These are phyloP conservation scores for Chlorella sp. DNA, from an alignment of 139 green algal species.

Conservation along the genomic window DNA sequence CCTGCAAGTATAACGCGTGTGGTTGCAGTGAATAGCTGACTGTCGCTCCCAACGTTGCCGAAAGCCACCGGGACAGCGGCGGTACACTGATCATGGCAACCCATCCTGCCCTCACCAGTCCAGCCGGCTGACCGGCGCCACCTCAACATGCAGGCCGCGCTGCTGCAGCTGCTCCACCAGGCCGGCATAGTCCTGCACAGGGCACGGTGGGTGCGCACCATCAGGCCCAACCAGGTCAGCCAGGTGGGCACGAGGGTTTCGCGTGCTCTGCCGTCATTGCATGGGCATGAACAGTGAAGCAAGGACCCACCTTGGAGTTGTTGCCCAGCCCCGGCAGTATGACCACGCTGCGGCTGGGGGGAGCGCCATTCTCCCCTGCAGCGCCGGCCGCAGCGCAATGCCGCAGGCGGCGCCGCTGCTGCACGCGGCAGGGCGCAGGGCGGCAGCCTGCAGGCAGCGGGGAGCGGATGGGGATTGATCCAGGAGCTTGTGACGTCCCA, in stretches of 20 bases:
- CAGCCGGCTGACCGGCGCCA: slow-evolving; percentile 64
- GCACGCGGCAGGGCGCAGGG: background rate
- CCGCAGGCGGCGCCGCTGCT: background rate
- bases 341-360: slow-evolving; percentile 54
- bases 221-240: too few species aligned
- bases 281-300: too few species aligned
- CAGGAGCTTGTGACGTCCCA: background rate
- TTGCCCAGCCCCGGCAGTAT: slow-evolving; percentile 93
- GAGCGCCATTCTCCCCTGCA: too few species aligned
- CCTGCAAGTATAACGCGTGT: slow-evolving; percentile 18
- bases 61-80: too few species aligned
- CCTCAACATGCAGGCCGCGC: slow-evolving; percentile 52
- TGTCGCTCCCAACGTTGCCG: too few species aligned
- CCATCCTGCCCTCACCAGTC: slow-evolving; percentile 74
- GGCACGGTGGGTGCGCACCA: too few species aligned
- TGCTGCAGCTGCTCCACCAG: slow-evolving; percentile 60
- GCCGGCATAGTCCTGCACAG: slow-evolving; percentile 70
- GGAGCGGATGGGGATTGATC: background rate
- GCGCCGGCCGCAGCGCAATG: background rate
- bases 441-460: background rate
- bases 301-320: slow-evolving; percentile 60
- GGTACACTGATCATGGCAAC: too few species aligned
- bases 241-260: too few species aligned
- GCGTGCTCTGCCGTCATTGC: too few species aligned
- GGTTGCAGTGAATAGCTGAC: too few species aligned